These are phyloP conservation scores for Fusarium kyushuense DNA, from an alignment of 2,329 filamentous ascomycete genomes.

Conservation along the genomic window DNA sequence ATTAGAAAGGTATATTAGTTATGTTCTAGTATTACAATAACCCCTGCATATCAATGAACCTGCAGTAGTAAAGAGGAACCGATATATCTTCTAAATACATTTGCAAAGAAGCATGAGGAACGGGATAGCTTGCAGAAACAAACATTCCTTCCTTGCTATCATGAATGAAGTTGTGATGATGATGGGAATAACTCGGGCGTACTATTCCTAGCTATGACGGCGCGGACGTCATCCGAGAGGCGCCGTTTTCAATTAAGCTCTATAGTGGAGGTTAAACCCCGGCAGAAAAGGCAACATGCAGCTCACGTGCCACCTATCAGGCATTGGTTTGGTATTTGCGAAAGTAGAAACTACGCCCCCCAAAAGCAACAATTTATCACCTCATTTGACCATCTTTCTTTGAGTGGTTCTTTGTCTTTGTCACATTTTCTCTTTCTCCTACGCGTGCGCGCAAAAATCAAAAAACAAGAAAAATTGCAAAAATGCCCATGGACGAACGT, in stretches of 20 bases:
- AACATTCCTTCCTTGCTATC: not conserved
- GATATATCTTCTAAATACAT: not conserved
- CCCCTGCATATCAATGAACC: not conserved
- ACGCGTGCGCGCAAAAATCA: not conserved
- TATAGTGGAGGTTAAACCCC: constrained; percentile 29
- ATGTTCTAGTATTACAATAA: not conserved
- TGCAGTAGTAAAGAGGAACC: not conserved
- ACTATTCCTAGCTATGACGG: not conserved
- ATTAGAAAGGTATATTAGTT: not conserved
- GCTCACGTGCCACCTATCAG: constrained; percentile 39
- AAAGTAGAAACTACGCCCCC: constrained; percentile 18
- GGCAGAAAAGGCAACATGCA: constrained; percentile 7
- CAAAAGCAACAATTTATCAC: constrained; percentile 18
- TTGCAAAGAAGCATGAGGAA: not conserved
- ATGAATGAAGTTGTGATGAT: constrained; percentile 1
- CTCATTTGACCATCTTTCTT: constrained; percentile 6
- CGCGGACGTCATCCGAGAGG: constrained; percentile 17
- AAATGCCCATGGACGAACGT: constrained; percentile 76
- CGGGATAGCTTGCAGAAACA: not conserved
- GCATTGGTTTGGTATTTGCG: constrained; percentile 19
- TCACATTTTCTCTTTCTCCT: not conserved
- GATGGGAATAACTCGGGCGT: constrained; percentile 14
- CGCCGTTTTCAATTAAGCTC: constrained; percentile 7
- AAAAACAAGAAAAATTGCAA: not conserved
- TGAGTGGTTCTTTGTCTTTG: constrained; percentile 1